Evolutionary conservation across 352 stramenopile genomes (phyloP), one percentile per base, ranked within the genome.

Genomic region (Phytophthora rubi): DNA sequence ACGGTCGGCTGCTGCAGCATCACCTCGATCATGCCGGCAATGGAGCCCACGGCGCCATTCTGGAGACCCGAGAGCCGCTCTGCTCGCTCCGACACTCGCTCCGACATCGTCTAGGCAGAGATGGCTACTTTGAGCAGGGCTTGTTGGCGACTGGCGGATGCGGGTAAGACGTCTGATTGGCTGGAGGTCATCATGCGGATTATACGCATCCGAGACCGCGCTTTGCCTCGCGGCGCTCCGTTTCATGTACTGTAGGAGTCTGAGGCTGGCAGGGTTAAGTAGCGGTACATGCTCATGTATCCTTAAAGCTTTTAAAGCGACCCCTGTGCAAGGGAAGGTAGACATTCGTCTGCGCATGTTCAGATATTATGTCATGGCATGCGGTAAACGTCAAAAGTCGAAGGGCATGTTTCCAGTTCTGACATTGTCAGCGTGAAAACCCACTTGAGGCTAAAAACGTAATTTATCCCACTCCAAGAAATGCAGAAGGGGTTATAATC

Each of bases 11-110:
- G 88, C 80, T 96, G 88, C 62, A 93, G 61, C 51, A 93, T 75
- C 35, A 96, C 85, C 64, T 96, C 88, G 59, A 93, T 80, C 83
- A 96, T 96, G 48, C 88, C 86, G 12, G 88, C 79, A 35, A 94
- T 71, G 59, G 88, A 94, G 48, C 88, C 88, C 63, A 95, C 87
- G n/a, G 63, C 80, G 57, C 81, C 83, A 68, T 95, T 90, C 71
- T 95, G 84, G 12, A 92, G 70, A 39, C 78, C 85, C 10, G 68
- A 89, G 18, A 95, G 80, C 13, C 82, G 82, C 73, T 91, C 82
- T 44, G 81, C 70, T 57, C 85, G 82, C 66, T 88, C 80, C 21
- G 74, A 75, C 74, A 81, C 70, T 57, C 85, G 82, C 66, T 88
- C 80, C 21, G 74, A 75, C 74, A 81, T 81, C 28, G 37, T 26